phyloP scores from a whole-genome alignment of 257 asterid genomes.

The Thymus quinquecostatus region DNA sequence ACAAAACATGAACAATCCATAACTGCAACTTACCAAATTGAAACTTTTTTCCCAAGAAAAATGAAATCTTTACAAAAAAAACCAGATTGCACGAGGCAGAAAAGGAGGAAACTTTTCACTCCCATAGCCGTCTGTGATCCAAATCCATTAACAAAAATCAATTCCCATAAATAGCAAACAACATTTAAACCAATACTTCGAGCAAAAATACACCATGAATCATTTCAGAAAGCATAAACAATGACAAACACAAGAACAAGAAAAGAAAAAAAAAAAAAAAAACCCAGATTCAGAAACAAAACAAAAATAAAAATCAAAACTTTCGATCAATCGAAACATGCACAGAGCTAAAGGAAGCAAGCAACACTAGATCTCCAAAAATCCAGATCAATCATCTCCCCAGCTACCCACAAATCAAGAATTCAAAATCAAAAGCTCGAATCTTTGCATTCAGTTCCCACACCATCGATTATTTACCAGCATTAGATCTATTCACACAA shows the following conservation, averaged over 20 bases:
- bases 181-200: conserved; percentile 31
- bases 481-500: conserved; percentile 59
- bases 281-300: conserved; percentile 46
- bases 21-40: conserved; percentile 11
- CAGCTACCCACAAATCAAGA: conserved; percentile 39
- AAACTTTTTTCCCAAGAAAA: neutral
- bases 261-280: neutral
- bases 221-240: conserved; percentile 16
- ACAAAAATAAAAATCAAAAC: conserved; percentile 31
- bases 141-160: conserved; percentile 33
- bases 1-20: conserved; percentile 8
- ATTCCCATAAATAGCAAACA: conserved; percentile 29
- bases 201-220: conserved; percentile 21
- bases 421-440: conserved; percentile 35
- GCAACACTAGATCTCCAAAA: conserved; percentile 57
- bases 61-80: neutral
- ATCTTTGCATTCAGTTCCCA: conserved; percentile 45
- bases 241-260: conserved; percentile 20
- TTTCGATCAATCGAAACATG: conserved; percentile 42
- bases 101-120: conserved; percentile 28
- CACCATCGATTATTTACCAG: conserved; percentile 20
- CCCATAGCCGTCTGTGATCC: conserved; percentile 35
- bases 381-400: conserved; percentile 61
- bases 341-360: conserved; percentile 30
- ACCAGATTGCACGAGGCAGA: conserved; percentile 22